A percentile compares a stretch with the other conserved stretches of the same genome.
These are phyloP conservation scores for Antrodiella citrinella DNA, from an alignment of 768 basidiomycete species.

Conservation along the genomic window DNA sequence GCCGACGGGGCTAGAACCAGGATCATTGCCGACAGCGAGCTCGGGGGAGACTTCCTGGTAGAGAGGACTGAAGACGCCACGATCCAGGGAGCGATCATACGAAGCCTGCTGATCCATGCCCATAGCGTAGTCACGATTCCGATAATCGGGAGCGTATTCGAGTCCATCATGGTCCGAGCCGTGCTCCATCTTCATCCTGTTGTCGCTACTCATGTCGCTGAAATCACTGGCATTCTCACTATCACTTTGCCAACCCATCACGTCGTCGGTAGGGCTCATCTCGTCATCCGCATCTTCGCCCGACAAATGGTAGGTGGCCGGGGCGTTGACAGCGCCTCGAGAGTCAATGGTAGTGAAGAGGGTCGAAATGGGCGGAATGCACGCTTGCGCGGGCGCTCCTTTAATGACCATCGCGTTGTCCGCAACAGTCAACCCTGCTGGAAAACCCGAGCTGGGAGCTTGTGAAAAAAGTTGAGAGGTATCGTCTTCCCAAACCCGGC, in stretches of 20 bases:
- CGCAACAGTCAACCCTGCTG: conserved; percentile 67
- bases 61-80: conserved; percentile 51
- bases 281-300: conserved; percentile 36
- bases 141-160: conserved; percentile 5
- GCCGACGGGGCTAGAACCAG: conserved; percentile 60
- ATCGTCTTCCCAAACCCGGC: conserved; percentile 59
- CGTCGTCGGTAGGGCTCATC: conserved; percentile 33
- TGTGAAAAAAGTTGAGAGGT: conserved; percentile 17
- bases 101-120: not conserved
- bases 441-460: conserved; percentile 49
- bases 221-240: conserved; percentile 25
- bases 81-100: conserved; percentile 14
- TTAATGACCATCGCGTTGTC: conserved; percentile 76
- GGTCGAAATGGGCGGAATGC: conserved; percentile 63
- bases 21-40: conserved; percentile 35
- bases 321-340: conserved; percentile 1
- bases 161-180: conserved; percentile 12
- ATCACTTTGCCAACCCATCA: conserved; percentile 24
- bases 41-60: conserved; percentile 61
- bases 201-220: conserved; percentile 22
- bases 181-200: conserved; percentile 23
- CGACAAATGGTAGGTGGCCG: conserved; percentile 9
- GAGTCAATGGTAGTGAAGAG: conserved; percentile 14
- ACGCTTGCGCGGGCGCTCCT: conserved; percentile 79
- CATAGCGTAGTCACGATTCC: not conserved